Percentiles rank a stretch among this genome's conserved stretches.
Conservation (phyloP, 306 rosid species). For the Casuarina cunninghamiana region DNA sequence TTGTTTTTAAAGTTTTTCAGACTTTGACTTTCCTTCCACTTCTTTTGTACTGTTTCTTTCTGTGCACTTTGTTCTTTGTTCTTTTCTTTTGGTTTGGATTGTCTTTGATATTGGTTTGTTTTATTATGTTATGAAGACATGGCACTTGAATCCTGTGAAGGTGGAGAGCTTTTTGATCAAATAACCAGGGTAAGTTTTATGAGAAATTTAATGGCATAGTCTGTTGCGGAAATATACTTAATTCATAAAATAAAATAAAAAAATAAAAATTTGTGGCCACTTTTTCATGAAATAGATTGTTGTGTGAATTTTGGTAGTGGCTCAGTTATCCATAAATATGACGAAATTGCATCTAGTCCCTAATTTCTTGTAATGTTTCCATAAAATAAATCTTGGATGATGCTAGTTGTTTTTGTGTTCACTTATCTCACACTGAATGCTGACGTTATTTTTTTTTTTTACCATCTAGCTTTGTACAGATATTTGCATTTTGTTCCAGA, state of each 20-base stretch:
- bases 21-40: constrained; percentile 17
- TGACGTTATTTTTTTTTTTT: background rate
- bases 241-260: constrained; percentile 10
- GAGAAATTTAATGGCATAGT: constrained; percentile 4
- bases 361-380: background rate
- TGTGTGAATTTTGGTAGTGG: background rate
- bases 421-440: background rate
- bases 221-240: constrained; percentile 20
- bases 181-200: constrained; percentile 85
- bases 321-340: background rate
- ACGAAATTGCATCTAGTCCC: background rate
- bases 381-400: no score
- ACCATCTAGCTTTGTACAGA: background rate
- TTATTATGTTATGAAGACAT: constrained; percentile 60
- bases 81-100: constrained; percentile 22
- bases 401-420: background rate
- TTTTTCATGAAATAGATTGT: background rate
- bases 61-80: constrained; percentile 8
- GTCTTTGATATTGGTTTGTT: constrained; percentile 32
- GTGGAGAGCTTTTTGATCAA: constrained; percentile 99
- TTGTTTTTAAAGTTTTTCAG: constrained; percentile 12
- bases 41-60: constrained; percentile 15
- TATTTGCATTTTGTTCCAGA: background rate
- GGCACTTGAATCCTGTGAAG: constrained; percentile 99
- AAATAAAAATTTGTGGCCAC: background rate